These are phyloP conservation scores for Boechera stricta DNA, from an alignment of 345 rosid species.

Conservation along the genomic window DNA sequence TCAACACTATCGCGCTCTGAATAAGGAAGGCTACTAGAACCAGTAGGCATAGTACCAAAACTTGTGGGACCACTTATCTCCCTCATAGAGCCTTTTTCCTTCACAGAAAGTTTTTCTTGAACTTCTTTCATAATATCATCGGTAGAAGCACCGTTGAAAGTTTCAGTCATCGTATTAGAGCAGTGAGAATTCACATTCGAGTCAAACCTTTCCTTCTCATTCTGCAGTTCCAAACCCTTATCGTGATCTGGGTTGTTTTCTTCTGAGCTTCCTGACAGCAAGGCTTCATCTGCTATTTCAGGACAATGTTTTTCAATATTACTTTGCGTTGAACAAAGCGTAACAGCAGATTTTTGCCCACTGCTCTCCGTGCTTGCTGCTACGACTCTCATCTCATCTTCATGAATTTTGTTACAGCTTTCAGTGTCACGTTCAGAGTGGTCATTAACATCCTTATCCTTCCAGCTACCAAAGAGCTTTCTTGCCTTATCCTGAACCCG, in stretches of 20 bases:
- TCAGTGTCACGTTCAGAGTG: slow-evolving; percentile 41
- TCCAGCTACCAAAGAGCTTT: slow-evolving; percentile 67
- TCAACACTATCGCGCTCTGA: slow-evolving; percentile 48
- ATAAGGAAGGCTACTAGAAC: slow-evolving; percentile 44
- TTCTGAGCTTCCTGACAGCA: slow-evolving; percentile 50
- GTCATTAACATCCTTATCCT: slow-evolving; percentile 48
- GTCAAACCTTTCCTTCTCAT: slow-evolving; percentile 38
- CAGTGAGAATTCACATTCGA: slow-evolving; percentile 37
- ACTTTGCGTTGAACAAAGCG: slow-evolving; percentile 49
- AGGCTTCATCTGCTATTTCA: slow-evolving; percentile 44
- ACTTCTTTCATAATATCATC: slow-evolving; percentile 48
- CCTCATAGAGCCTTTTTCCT: slow-evolving; percentile 44
- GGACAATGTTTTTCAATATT: slow-evolving; percentile 47
- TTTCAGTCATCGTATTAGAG: slow-evolving; percentile 47
- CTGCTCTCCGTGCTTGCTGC: slow-evolving; percentile 43
- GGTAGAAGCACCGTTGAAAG: slow-evolving; percentile 40
- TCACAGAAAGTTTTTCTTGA: slow-evolving; percentile 50
- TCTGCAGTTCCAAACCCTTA: slow-evolving; percentile 51
- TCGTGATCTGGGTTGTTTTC: slow-evolving; percentile 45
- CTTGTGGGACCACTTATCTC: slow-evolving; percentile 29
- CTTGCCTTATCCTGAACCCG: slow-evolving; percentile 75
- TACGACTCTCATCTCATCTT: slow-evolving; percentile 39
- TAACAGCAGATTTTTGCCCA: slow-evolving; percentile 47
- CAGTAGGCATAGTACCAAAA: slow-evolving; percentile 46
- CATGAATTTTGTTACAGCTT: slow-evolving; percentile 39